These are phyloP conservation scores for Jamesozyma piceae DNA, from an alignment of 805 yeast species.

Conservation along the genomic window DNA sequence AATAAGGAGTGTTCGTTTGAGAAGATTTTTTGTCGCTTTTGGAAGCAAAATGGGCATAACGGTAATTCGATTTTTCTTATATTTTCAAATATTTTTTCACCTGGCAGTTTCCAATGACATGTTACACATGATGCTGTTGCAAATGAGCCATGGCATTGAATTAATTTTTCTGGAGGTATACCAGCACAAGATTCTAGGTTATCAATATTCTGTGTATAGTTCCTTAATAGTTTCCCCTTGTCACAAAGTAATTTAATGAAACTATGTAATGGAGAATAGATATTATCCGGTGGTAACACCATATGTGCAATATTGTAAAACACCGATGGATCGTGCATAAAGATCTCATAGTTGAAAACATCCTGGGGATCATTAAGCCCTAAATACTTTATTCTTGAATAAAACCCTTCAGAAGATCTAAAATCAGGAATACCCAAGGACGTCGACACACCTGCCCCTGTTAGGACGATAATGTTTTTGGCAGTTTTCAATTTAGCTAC, in stretches of 20 bases:
- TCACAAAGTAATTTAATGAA: constrained; percentile 67
- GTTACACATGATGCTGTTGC: constrained; percentile 78
- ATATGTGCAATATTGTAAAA: constrained; percentile 78
- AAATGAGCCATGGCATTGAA: constrained; percentile 90
- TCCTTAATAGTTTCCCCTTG: constrained; percentile 65
- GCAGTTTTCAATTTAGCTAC: constrained; percentile 45
- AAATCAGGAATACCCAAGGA: constrained; percentile 88
- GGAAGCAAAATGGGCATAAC: constrained; percentile 57
- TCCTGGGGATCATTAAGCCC: constrained; percentile 84
- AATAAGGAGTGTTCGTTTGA: constrained; percentile 5
- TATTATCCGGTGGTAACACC: constrained; percentile 63
- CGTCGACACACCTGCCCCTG: constrained; percentile 93
- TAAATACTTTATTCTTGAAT: constrained; percentile 53
- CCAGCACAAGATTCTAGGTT: constrained; percentile 77
- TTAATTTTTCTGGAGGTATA: constrained; percentile 49
- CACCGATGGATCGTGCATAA: constrained; percentile 63
- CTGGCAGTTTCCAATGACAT: constrained; percentile 58
- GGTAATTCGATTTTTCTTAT: constrained; percentile 57
- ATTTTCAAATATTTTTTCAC: constrained; percentile 51
- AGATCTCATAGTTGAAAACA: constrained; percentile 65
- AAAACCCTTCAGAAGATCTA: constrained; percentile 77
- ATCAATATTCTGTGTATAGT: constrained; percentile 87
- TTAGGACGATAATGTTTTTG: constrained; percentile 56
- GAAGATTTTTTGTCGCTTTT: constrained; percentile 32
- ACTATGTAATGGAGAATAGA: constrained; percentile 69